These are phyloP conservation scores for Paramecium bursaria DNA, from an alignment of 73 alveolate genomes.

Conservation along the genomic window DNA sequence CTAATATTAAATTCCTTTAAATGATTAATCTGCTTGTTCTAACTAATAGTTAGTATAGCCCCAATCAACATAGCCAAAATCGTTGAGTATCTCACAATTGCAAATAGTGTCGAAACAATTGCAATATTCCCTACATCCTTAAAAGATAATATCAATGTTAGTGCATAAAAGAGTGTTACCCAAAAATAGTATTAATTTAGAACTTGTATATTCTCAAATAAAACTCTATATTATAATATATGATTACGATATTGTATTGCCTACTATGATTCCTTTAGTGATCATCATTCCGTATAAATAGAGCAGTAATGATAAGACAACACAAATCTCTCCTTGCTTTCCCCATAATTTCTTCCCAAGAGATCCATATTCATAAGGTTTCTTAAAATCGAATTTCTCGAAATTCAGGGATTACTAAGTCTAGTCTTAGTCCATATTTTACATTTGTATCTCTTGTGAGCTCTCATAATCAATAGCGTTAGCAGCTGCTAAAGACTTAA, in stretches of 20 bases:
- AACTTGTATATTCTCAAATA: background rate
- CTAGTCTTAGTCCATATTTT: too few species aligned
- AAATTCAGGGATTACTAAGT: too few species aligned
- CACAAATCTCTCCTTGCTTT: conserved; percentile 14
- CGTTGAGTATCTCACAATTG: conserved; percentile 52
- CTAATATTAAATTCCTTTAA: conserved; percentile 10
- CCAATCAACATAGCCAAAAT: conserved; percentile 58
- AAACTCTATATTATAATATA: background rate
- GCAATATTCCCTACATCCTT: conserved; percentile 57
- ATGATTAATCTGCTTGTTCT: background rate
- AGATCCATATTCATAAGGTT: conserved; percentile 61
- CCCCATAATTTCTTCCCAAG: conserved; percentile 62
- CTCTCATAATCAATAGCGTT: too few species aligned
- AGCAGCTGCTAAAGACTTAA: too few species aligned
- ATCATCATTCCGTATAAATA: conserved; percentile 61
- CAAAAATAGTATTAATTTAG: conserved; percentile 46
- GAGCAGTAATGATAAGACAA: conserved; percentile 21
- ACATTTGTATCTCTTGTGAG: too few species aligned
- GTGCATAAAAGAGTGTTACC: conserved; percentile 7
- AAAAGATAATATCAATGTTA: conserved; percentile 44
- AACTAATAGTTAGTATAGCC: background rate
- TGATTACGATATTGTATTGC: conserved; percentile 63
- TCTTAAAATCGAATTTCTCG: too few species aligned
- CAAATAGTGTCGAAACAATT: conserved; percentile 44
- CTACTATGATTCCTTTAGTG: conserved; percentile 67